phyloP scores from a whole-genome alignment of 257 asterid genomes.

The Forsythia suspensa region DNA sequence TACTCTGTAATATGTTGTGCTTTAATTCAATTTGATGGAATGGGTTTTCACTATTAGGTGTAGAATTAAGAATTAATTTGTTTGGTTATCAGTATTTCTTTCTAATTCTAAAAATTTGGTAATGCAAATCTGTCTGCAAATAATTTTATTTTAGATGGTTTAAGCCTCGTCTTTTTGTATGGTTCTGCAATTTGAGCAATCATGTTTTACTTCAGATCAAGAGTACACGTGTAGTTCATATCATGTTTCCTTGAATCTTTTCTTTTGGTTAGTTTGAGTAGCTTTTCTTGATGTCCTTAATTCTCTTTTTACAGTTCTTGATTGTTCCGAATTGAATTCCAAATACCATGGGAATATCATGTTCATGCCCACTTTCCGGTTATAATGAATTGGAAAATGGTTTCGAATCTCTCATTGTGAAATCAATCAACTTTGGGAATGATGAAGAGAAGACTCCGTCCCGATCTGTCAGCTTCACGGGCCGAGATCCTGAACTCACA shows the following conservation, averaged over 20 bases:
- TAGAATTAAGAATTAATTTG: neutral
- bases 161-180: neutral
- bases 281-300: neutral
- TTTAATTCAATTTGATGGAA: neutral
- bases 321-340: constrained; percentile 22
- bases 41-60: neutral
- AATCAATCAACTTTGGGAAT: constrained; percentile 37
- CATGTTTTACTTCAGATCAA: too few relatives aligned
- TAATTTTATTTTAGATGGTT: too few relatives aligned
- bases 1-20: neutral
- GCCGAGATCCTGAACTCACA: constrained; percentile 33
- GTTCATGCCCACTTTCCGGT: constrained; percentile 59
- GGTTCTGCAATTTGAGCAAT: too few relatives aligned
- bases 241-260: too few relatives aligned
- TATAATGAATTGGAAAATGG: constrained; percentile 52
- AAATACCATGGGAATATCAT: constrained; percentile 76
- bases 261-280: neutral
- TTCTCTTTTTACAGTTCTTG: neutral
- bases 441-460: constrained; percentile 31
- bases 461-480: constrained; percentile 39
- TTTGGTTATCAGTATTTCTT: too few relatives aligned
- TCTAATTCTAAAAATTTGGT: too few relatives aligned
- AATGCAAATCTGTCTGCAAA: too few relatives aligned
- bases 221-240: too few relatives aligned
- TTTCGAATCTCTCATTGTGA: constrained; percentile 49